phyloP scores from a whole-genome alignment of 2,329 filamentous ascomycete species.

The Pestalotiopsis fici region DNA sequence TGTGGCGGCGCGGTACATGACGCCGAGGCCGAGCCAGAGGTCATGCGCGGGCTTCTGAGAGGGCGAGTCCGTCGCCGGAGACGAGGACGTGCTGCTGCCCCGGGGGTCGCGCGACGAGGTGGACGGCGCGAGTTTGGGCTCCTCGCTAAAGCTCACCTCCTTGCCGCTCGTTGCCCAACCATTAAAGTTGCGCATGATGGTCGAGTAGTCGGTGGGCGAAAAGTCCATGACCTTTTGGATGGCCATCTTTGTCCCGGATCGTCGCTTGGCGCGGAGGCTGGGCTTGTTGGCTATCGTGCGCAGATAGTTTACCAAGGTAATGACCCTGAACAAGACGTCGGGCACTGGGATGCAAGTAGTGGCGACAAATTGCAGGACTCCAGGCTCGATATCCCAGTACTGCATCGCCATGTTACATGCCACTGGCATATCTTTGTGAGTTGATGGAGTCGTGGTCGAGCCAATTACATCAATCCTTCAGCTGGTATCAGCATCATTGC shows the following conservation, averaged over 20 bases:
- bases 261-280: neutral
- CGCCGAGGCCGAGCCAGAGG: constrained; percentile 8
- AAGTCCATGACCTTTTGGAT: constrained; percentile 11
- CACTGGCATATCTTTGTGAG: constrained; percentile 11
- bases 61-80: constrained; percentile 1
- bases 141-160: constrained; percentile 8
- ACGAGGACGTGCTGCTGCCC: neutral
- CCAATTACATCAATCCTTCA: constrained; percentile 11
- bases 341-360: constrained; percentile 12
- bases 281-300: constrained; percentile 4
- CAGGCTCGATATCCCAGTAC: constrained; percentile 13
- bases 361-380: constrained; percentile 8
- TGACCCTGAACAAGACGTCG: constrained; percentile 12
- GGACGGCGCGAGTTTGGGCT: neutral
- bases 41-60: neutral
- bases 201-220: constrained; percentile 9
- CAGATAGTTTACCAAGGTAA: constrained; percentile 14
- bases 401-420: constrained; percentile 13
- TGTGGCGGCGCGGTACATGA: constrained; percentile 9
- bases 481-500: neutral
- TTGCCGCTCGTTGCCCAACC: constrained; percentile 12
- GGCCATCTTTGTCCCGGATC: constrained; percentile 12
- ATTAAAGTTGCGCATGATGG: constrained; percentile 10
- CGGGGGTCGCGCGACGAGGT: neutral
- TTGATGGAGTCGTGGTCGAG: constrained; percentile 11